A percentile compares a stretch with the other conserved stretches of the same genome.
phyloP scores from a whole-genome alignment of 768 basidiomycete genomes.

The Tricholoma hemisulphureum region DNA sequence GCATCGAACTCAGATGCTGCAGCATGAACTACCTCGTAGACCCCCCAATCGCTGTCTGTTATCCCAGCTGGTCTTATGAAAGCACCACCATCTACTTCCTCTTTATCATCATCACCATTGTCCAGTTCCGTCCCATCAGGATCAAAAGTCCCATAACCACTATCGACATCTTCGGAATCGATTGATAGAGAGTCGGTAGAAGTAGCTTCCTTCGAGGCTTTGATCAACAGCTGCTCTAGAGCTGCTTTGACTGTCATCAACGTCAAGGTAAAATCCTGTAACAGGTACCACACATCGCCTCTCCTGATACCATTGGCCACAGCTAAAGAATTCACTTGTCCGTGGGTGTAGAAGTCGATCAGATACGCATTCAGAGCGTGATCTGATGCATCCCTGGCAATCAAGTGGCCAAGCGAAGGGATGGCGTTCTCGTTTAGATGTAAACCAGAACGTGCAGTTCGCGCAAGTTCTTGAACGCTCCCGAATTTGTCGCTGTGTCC shows the following conservation, averaged over 20 bases:
- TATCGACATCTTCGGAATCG: slow-evolving; percentile 23
- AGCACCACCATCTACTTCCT: slow-evolving; percentile 9
- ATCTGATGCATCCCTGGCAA: slow-evolving; percentile 11
- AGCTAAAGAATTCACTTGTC: slow-evolving; percentile 48
- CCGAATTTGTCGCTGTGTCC: slow-evolving; percentile 59
- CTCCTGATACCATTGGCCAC: slow-evolving; percentile 56
- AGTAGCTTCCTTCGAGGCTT: slow-evolving; percentile 11
- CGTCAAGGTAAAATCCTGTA: slow-evolving; percentile 57
- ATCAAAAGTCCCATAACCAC: slow-evolving; percentile 22
- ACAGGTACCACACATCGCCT: slow-evolving; percentile 63
- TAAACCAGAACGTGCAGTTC: slow-evolving; percentile 51
- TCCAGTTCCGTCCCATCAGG: slow-evolving; percentile 15
- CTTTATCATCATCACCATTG: slow-evolving; percentile 20
- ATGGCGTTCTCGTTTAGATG: slow-evolving; percentile 58
- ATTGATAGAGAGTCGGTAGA: slow-evolving; percentile 13
- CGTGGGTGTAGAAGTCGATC: slow-evolving; percentile 68
- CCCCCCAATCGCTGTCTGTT: slow-evolving; percentile 49
- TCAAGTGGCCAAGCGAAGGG: slow-evolving; percentile 47
- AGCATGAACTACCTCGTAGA: slow-evolving; percentile 48
- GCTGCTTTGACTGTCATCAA: slow-evolving; percentile 48
- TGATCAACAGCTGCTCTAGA: slow-evolving; percentile 46
- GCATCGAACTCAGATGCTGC: slow-evolving; percentile 49
- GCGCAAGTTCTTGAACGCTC: slow-evolving; percentile 50
- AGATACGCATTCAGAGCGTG: slow-evolving; percentile 60
- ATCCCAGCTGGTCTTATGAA: slow-evolving; percentile 39